Conservation (phyloP, 1,284 basidiomycete species). For the Sparassis latifolia region DNA sequence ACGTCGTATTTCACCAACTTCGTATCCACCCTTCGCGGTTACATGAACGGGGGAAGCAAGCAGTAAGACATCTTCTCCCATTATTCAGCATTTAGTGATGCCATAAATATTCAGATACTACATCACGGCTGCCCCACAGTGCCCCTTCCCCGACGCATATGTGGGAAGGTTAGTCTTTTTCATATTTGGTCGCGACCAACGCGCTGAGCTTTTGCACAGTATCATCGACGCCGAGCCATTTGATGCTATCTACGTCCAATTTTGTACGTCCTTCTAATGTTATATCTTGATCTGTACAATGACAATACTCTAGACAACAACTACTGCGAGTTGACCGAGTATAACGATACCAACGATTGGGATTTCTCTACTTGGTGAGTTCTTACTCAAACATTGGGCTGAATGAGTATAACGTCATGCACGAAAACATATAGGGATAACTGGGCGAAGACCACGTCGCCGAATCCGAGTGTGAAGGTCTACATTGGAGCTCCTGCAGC, state of each 20-base stretch:
- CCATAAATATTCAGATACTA: conserved; percentile 39
- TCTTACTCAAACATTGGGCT: neutral
- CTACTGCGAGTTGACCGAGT: conserved; percentile 43
- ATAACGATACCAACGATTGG: conserved; percentile 37
- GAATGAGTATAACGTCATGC: too few species aligned
- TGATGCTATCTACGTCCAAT: conserved; percentile 61
- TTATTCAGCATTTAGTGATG: neutral
- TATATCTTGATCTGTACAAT: neutral
- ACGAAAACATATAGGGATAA: conserved; percentile 37
- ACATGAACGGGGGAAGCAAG: conserved; percentile 44
- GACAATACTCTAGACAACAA: conserved; percentile 43
- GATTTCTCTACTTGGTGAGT: conserved; percentile 45
- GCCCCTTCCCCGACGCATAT: conserved; percentile 56
- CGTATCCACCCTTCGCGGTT: conserved; percentile 42
- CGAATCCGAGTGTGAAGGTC: conserved; percentile 54
- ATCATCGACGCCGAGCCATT: conserved; percentile 50
- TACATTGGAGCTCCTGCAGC: conserved; percentile 58
- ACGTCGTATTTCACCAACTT: conserved; percentile 46
- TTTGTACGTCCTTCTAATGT: conserved; percentile 29
- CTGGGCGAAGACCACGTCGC: conserved; percentile 54
- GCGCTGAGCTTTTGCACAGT: conserved; percentile 9
- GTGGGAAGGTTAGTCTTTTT: conserved; percentile 31
- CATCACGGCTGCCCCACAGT: conserved; percentile 61
- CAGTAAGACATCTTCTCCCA: conserved; percentile 25
- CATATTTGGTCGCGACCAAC: neutral